Base-by-base conservation (phyloP, 495 filamentous ascomycete genomes). In the Hypomontagnella submonticulosa region DNA sequence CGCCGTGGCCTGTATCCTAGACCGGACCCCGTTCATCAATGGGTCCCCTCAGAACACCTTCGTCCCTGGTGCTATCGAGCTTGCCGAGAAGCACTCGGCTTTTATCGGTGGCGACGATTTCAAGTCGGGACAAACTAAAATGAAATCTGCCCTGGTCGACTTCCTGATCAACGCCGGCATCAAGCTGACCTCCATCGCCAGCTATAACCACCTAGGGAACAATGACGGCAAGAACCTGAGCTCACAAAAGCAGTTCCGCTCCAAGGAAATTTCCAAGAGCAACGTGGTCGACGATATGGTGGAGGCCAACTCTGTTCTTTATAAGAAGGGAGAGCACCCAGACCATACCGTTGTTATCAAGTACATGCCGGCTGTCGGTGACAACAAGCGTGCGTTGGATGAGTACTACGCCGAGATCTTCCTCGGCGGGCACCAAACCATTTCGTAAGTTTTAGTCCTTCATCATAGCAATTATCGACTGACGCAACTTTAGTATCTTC, bases 391-490 rank as follows among this genome's bases (percentile, higher is more conserved):
- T 71, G 95, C 95, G 51, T 84, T 99, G 43, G 95, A 99, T 73
- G 95, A 99, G 82, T 99, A 99, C 85, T 97, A 97, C 71, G 96
- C 91, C 55, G 96, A 99, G 85, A 99, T 99, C 79, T 99, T 99
- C 87, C 86, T 97, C 83, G 95, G 95, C 66, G 95, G 95, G 27
- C 96, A 98, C 81, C 95, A 99, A 83, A 97, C 92, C 66, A 98
- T 99, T 79, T 88, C 86, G 83, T 86, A 76, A 78, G 83, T 77
- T 32, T 13, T 5, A 7, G 34, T 15, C 18, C 40, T 36, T 54
- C 9, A 41, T 20, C 12, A 20, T 18, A 37, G 19, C 5, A 6
- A n/a, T 40, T 34, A 4, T 36, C 20, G 16, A 40, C 70, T 69
- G 60, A 72, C 47, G 30, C 10, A 18, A 1, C 41, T 42, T 47